Conservation (phyloP, 2,329 filamentous ascomycete genomes). For the Ophiostoma fasciatum region DNA sequence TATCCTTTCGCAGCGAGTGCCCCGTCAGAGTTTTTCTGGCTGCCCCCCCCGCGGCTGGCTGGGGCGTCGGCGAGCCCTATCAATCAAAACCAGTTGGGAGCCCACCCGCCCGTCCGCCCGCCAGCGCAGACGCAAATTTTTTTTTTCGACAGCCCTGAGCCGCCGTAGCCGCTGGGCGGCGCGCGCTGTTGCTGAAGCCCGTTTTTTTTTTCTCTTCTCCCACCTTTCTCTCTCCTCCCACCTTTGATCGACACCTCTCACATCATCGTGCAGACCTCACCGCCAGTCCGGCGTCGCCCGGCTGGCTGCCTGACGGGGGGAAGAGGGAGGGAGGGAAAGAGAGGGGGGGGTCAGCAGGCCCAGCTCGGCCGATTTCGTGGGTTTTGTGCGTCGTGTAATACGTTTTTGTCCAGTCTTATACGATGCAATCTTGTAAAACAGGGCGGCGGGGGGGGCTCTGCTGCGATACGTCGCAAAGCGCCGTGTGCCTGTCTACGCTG, state of each 20-base stretch:
- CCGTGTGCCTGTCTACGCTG: too few relatives aligned
- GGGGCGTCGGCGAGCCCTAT: slow-evolving; percentile 4
- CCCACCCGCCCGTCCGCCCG: background rate
- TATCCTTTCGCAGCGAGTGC: slow-evolving; percentile 8
- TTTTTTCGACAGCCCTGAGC: too few relatives aligned
- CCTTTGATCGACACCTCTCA: too few relatives aligned
- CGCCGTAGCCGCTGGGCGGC: too few relatives aligned
- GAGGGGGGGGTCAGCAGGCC: too few relatives aligned
- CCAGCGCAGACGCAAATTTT: background rate
- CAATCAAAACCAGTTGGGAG: background rate
- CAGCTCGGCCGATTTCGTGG: background rate
- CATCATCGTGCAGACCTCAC: too few relatives aligned
- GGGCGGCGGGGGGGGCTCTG: too few relatives aligned
- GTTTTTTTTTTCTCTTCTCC: background rate
- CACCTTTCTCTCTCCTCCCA: background rate
- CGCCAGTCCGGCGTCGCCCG: too few relatives aligned
- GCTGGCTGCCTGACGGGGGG: too few relatives aligned
- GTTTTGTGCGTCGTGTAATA: too few relatives aligned
- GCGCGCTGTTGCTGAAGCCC: background rate
- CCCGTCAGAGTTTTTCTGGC: slow-evolving; percentile 4
- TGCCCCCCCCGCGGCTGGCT: background rate
- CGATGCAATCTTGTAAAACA: slow-evolving; percentile 2
- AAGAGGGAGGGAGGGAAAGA: too few relatives aligned
- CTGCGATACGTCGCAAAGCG: too few relatives aligned
- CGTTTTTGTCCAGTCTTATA: slow-evolving; percentile 1